Conservation (phyloP, 106 monocot genomes). For the Acorus gramineus region DNA sequence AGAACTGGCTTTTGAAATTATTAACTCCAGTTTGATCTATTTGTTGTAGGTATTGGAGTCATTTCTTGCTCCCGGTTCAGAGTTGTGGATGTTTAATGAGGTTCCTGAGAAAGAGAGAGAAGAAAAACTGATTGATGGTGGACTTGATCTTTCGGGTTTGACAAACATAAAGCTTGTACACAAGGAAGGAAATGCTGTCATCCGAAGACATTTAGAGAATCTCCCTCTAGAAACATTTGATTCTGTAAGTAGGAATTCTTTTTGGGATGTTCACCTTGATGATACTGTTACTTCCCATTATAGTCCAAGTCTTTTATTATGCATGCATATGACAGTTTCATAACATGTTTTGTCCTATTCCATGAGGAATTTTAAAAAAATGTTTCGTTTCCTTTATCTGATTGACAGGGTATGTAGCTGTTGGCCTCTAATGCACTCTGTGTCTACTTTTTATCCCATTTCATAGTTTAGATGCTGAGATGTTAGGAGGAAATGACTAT, state of each 20-base stretch:
- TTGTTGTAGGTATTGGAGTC: constrained; percentile 66
- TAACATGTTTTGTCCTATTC: too few species aligned
- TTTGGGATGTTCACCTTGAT: not conserved
- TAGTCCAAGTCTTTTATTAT: too few species aligned
- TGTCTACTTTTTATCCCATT: too few species aligned
- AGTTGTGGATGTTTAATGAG: constrained; percentile 91
- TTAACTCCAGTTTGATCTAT: not conserved
- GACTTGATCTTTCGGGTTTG: constrained; percentile 51
- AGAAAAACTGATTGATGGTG: constrained; percentile 72
- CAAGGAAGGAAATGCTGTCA: constrained; percentile 87
- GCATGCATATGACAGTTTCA: too few species aligned
- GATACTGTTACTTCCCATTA: too few species aligned
- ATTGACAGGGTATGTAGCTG: too few species aligned
- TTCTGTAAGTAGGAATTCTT: constrained; percentile 54
- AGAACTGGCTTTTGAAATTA: too few species aligned
- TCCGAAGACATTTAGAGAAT: constrained; percentile 72
- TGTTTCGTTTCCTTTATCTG: too few species aligned
- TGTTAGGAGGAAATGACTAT: too few species aligned
- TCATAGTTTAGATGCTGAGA: too few species aligned
- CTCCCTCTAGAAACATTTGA: constrained; percentile 89
- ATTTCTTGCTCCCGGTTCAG: constrained; percentile 84
- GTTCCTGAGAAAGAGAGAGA: constrained; percentile 82
- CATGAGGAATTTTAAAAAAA: too few species aligned
- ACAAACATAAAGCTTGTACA: constrained; percentile 74
- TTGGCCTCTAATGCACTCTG: too few species aligned